These are phyloP conservation scores for Penicillium antarcticum DNA, from an alignment of 495 filamentous ascomycete genomes.

Conservation along the genomic window DNA sequence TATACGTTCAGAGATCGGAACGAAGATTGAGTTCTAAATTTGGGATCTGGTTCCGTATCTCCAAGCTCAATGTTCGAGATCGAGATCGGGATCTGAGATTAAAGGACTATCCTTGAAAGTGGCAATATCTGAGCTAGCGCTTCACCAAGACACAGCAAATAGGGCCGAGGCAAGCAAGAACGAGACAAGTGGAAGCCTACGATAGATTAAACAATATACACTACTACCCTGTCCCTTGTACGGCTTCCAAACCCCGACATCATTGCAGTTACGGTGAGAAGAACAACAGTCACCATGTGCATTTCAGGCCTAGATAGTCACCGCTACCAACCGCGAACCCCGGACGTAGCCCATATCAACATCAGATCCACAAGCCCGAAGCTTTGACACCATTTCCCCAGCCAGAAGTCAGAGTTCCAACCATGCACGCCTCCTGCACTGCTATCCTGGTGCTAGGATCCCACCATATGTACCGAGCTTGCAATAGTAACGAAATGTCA, in stretches of 20 bases:
- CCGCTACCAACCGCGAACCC: background rate
- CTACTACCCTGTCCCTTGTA: no score
- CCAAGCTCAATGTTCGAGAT: no score
- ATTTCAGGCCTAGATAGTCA: background rate
- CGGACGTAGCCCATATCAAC: no score
- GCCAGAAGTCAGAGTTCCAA: background rate
- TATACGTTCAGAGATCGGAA: no score
- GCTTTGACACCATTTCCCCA: background rate
- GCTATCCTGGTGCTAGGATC: constrained; percentile 10
- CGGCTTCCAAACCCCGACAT: no score
- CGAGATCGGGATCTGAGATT: background rate
- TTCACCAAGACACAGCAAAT: background rate
- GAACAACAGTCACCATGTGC: background rate
- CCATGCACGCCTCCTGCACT: constrained; percentile 13
- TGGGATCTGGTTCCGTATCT: background rate
- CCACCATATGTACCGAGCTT: constrained; percentile 3
- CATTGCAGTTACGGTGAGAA: background rate
- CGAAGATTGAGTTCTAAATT: no score
- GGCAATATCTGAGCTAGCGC: background rate
- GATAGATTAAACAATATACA: no score
- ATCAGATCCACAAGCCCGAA: no score
- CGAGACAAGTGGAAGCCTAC: background rate
- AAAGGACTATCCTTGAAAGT: background rate
- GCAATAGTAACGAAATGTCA: constrained; percentile 5
- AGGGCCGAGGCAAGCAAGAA: background rate